Base-by-base conservation (phyloP, 495 filamentous ascomycete genomes). In the Trichoderma gamsii region DNA sequence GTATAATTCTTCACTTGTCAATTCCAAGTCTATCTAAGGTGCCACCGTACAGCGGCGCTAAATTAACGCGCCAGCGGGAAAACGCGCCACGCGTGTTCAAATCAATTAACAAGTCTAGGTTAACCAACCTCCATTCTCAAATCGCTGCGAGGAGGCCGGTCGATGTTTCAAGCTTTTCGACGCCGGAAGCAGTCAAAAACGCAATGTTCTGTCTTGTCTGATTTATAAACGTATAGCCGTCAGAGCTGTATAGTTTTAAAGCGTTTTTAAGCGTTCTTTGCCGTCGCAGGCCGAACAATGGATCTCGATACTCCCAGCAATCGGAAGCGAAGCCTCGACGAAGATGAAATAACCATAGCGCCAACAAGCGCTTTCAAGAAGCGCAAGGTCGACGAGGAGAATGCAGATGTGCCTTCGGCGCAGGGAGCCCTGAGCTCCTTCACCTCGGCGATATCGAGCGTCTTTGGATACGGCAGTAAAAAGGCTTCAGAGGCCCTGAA, bases 381-480 rank as follows among this genome's bases (percentile, higher is more conserved):
- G 63, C 63, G 63, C 63, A 41, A 21, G 23, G 1, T 44, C 63
- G 41, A 65, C 43, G 63, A 21, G 9, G 41, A 29, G n/a, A 41
- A 41, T 16, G n/a, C 16, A 27, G 41, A 65, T 7, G 7, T n/a
- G 32, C 35, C 13, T 3, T 4, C 63, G 21, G 21, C 35, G 13
- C 35, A 32, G n/a, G 35, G 35, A 7, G n/a, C 63, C 35, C n/a
- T 65, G 32, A 65, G 41, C 35, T 16, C 35, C 63, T 23, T 65
- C 35, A 23, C 35, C 63, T 41, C 63, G 13, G 63, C 63, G 32
- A 65, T 65, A 18, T 65, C 63, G 8, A 23, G 63, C 29, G 63
- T 65, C 6, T 65, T 65, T 44, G 63, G 63, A 11, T 65, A 65
- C 63, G 63, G 63, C 35, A 38, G 35, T 38, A 44, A 44, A 32